Evolutionary conservation across 1,284 basidiomycete genomes (phyloP), one percentile per base, ranked within the genome.

Genomic region (Ganoderma boninense): DNA sequence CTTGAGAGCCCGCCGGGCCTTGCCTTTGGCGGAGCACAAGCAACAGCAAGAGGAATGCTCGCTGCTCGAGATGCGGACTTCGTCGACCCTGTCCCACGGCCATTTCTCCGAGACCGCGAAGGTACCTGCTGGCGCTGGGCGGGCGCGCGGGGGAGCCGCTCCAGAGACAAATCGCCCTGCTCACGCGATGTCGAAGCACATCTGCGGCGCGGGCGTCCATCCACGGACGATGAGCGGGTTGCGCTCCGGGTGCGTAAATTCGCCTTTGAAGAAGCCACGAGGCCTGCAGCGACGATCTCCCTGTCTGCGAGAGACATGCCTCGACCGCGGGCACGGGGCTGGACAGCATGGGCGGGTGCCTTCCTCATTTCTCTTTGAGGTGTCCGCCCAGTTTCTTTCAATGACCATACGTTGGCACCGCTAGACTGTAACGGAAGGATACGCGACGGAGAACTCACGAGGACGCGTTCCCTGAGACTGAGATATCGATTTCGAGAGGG

Each of bases 261-360:
- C 40, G 56, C 46, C 38, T 65, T 38, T 6, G 61, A 56, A 38
- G 69, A 59, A 18, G 69, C 40, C 11, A 44, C 29, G 62, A 44
- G 44, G 44, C 62, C 62, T 0, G 29, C 14, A 60, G 61, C 18
- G 35, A 61, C 40, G 59, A 61, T 61, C 59, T 61, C 59, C 38
- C 59, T 61, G 35, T 61, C 59, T 8, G 59, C 59, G 13, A 20
- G 42, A n/a, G 59, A 61, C 35, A 61, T 35, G 35, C 59, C 59
- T 43, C n/a, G n/a, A n/a, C n/a, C n/a, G n/a, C 73, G 70, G 61
- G 65, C 63, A 40, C 65, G 70, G 64, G 61, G 49, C 65, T 70
- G 67, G 23, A 66, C 49, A n/a, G 60, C 29, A 18, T 70, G 68
- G 8, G 42, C 26, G 35, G 70, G 61, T 2, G 42, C 63, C 32